phyloP scores from a whole-genome alignment of 768 basidiomycete genomes.

The Collybia sordida region DNA sequence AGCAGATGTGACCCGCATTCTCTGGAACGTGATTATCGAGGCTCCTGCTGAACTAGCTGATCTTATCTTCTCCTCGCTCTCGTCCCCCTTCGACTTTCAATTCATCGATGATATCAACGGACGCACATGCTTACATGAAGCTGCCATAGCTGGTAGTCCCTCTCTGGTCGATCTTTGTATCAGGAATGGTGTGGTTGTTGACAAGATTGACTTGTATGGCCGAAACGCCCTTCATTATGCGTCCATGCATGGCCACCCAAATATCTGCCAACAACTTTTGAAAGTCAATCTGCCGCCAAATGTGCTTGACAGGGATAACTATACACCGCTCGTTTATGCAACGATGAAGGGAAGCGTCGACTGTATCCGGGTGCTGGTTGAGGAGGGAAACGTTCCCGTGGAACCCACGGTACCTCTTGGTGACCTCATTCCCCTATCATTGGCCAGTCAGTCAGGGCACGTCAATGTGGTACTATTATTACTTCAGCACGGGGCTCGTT shows the following conservation, averaged over 20 bases:
- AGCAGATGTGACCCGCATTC: conserved; percentile 80
- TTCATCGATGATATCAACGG: conserved; percentile 98
- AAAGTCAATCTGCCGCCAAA: conserved; percentile 64
- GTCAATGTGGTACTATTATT: conserved; percentile 78
- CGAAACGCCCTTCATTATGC: conserved; percentile 95
- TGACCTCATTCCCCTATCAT: conserved; percentile 82
- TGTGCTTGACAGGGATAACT: conserved; percentile 88
- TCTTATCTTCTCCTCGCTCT: conserved; percentile 67
- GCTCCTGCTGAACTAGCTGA: conserved; percentile 73
- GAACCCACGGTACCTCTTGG: conserved; percentile 56
- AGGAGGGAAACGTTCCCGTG: conserved; percentile 64
- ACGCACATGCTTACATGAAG: conserved; percentile 90
- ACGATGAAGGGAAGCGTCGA: conserved; percentile 81
- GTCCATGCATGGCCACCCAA: conserved; percentile 85
- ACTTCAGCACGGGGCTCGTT: conserved; percentile 73
- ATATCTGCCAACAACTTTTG: conserved; percentile 74
- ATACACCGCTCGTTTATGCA: conserved; percentile 91
- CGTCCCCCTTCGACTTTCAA: conserved; percentile 78
- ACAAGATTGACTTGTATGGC: conserved; percentile 85
- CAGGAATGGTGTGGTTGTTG: conserved; percentile 63
- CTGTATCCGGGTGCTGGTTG: conserved; percentile 82
- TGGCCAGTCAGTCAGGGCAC: conserved; percentile 91
- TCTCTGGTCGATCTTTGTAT: conserved; percentile 83
- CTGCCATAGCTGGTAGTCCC: conserved; percentile 80
- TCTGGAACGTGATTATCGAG: conserved; percentile 91